phyloP scores from a whole-genome alignment of 768 basidiomycete genomes.

The Mycena chlorophos region DNA sequence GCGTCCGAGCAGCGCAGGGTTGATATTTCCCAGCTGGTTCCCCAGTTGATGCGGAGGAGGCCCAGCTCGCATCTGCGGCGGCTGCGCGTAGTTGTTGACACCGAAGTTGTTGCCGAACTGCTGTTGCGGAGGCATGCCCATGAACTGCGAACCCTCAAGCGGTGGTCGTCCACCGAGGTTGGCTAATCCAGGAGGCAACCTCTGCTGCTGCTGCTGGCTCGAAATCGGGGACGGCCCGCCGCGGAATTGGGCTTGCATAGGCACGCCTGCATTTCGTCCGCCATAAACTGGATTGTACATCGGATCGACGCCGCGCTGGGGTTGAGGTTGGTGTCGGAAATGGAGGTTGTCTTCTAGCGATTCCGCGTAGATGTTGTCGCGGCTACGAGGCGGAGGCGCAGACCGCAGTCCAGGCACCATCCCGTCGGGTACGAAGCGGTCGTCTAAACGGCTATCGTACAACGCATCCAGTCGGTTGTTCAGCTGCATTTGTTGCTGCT shows the following conservation, averaged over 20 bases:
- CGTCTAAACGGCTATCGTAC: slow-evolving; percentile 74
- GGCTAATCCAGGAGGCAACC: slow-evolving; percentile 77
- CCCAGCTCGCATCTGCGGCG: slow-evolving; percentile 49
- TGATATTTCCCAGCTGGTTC: slow-evolving; percentile 51
- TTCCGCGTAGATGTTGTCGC: slow-evolving; percentile 62
- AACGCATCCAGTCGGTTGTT: slow-evolving; percentile 62
- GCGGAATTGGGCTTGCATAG: slow-evolving; percentile 64
- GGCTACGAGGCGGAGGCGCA: slow-evolving; percentile 58
- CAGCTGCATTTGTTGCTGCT: slow-evolving; percentile 41
- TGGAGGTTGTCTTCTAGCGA: slow-evolving; percentile 60
- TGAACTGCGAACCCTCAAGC: slow-evolving; percentile 71
- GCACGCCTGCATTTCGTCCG: slow-evolving; percentile 52
- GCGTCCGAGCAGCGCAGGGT: slow-evolving; percentile 54
- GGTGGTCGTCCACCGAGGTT: slow-evolving; percentile 82
- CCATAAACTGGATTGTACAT: slow-evolving; percentile 55
- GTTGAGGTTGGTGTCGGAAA: slow-evolving; percentile 56
- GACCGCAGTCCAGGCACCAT: slow-evolving; percentile 83
- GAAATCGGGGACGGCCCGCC: slow-evolving; percentile 67
- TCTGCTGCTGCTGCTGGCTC: slow-evolving; percentile 50
- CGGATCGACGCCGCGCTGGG: slow-evolving; percentile 54
- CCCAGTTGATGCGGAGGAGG: slow-evolving; percentile 54
- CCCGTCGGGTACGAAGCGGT: slow-evolving; percentile 81
- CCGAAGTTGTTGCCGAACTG: slow-evolving; percentile 55
- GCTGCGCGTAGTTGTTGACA: slow-evolving; percentile 43
- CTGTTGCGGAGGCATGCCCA: slow-evolving; percentile 48